These are phyloP conservation scores for Paecilomyces sp. DNA, from an alignment of 2,329 filamentous ascomycete species.

Conservation along the genomic window DNA sequence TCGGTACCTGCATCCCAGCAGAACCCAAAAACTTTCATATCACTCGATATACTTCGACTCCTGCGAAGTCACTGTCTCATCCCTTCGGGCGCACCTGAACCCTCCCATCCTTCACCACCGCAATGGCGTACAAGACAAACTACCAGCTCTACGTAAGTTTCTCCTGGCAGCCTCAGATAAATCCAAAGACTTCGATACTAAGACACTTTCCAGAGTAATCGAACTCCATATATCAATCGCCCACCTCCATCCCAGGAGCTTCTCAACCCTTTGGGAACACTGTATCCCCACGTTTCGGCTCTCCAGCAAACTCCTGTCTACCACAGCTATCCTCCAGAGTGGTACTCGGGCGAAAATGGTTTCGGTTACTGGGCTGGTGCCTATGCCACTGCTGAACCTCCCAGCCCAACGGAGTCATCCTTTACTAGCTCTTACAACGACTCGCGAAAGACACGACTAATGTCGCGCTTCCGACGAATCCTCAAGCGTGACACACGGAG, in stretches of 20 bases:
- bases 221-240: conserved; percentile 19
- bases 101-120: conserved; percentile 3
- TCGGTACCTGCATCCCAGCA: background rate
- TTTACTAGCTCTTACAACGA: conserved; percentile 6
- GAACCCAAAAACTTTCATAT: background rate
- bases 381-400: conserved; percentile 17
- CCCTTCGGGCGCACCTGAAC: background rate
- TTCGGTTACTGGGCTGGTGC: conserved; percentile 24
- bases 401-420: conserved; percentile 8
- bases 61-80: background rate
- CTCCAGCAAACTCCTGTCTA: conserved; percentile 24
- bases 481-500: conserved; percentile 20
- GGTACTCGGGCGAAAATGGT: conserved; percentile 19
- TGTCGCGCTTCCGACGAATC: conserved; percentile 24
- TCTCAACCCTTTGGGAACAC: conserved; percentile 22
- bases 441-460: conserved; percentile 13
- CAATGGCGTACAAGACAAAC: conserved; percentile 32
- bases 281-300: conserved; percentile 31
- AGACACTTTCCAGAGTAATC: conserved; percentile 13
- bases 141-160: conserved; percentile 31
- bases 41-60: background rate
- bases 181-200: background rate
- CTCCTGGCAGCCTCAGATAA: background rate
- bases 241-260: conserved; percentile 21
- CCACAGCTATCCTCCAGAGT: conserved; percentile 14